These are phyloP conservation scores for Paraleonurus japonicus DNA, from an alignment of 257 asterid genomes.

Conservation along the genomic window DNA sequence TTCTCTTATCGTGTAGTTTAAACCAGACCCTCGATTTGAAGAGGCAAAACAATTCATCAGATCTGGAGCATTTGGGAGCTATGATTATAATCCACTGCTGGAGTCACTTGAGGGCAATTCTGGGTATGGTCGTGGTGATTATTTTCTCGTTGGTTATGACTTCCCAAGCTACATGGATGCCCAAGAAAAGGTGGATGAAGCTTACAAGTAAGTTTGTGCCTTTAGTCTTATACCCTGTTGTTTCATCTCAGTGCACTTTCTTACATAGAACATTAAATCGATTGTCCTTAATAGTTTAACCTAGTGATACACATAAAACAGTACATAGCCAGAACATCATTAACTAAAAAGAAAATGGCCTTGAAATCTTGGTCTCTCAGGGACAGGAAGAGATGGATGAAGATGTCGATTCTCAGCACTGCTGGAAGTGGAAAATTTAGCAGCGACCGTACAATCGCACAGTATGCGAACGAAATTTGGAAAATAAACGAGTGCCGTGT, in stretches of 20 bases:
- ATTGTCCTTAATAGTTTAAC: neutral
- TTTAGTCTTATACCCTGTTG: neutral
- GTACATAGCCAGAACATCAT: neutral
- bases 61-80: conserved; percentile 94
- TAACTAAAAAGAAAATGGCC: neutral
- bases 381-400: conserved; percentile 92
- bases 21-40: conserved; percentile 91
- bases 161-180: conserved; percentile 93
- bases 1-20: conserved; percentile 55
- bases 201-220: conserved; percentile 77
- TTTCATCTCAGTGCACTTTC: neutral
- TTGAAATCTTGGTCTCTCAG: conserved; percentile 41
- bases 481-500: conserved; percentile 60
- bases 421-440: conserved; percentile 96
- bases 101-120: conserved; percentile 92
- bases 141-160: conserved; percentile 88
- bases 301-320: neutral
- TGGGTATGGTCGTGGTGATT: conserved; percentile 96
- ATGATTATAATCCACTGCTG: conserved; percentile 90
- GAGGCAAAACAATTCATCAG: conserved; percentile 92
- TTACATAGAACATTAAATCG: neutral
- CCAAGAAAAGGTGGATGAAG: conserved; percentile 79
- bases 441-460: conserved; percentile 92
- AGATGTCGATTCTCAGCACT: conserved; percentile 94
- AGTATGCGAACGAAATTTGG: conserved; percentile 90